Base-by-base conservation (phyloP, 345 rosid genomes). In the Salix dunnii region DNA sequence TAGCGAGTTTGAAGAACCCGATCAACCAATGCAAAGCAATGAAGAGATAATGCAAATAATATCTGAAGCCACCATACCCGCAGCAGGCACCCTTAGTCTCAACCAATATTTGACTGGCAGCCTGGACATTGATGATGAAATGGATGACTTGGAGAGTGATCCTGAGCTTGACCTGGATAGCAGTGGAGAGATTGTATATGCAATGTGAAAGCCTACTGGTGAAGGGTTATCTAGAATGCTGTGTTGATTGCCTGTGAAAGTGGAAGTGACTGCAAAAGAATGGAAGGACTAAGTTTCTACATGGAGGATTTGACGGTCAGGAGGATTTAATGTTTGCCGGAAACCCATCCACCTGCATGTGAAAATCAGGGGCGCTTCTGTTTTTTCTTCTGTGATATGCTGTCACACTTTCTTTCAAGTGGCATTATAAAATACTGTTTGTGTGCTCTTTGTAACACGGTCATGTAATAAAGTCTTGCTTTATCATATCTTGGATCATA, bases 11-110 rank as follows among this genome's bases (percentile, higher is more conserved):
- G 91, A 94, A 74, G 99, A 92, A 79, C 86, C 94, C 9, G 97
- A 96, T 67, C 95, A 91, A 79, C 97, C 97, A 0, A 82, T 82
- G 80, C 99, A 96, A 81, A 89, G 88, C 87, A 77, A 81, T 10
- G 96, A 90, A 33, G 97, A 96, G 69, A 96, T 96, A 76, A 96
- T 96, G 99, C 98, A 89, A 85, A 96, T 96, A 67, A 92, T 96
- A 21, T 79, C 94, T 3, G 99, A 96, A 84, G 99, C 99, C 25
- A 96, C 97, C 21, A 76, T 94, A 42, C 99, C 98, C 70, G 91
- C 97, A 5, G 89, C 93, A 2, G 97, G 98, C 17, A 67, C 93
- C 66, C 78, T 74, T 20, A 87, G 71, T 83, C 90, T 91, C 16
- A 89, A 92, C 87, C 91, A 86, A 13, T 91, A 88, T 75, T 84